Percentiles rank a stretch among this genome's conserved stretches.
Conservation (phyloP, 306 rosid species). For the Fagus sylvatica region DNA sequence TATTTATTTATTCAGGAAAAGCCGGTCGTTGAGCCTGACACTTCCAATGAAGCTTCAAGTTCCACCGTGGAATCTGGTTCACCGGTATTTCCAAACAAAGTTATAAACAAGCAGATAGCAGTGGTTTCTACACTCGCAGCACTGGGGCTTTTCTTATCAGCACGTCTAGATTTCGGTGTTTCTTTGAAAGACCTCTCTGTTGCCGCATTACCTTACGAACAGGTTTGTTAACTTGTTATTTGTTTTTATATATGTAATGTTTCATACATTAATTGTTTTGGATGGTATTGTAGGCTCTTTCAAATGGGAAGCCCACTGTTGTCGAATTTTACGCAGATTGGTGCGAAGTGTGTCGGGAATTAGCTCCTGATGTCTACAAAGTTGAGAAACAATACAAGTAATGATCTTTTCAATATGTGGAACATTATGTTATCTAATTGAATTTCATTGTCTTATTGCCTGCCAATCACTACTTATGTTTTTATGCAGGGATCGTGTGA, state of each 20-base stretch:
- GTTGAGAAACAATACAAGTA: conserved; percentile 95
- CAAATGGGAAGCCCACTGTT: conserved; percentile 93
- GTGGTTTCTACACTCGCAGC: conserved; percentile 72
- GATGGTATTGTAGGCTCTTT: conserved; percentile 66
- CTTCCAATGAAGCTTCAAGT: conserved; percentile 30
- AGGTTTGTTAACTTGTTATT: conserved; percentile 42
- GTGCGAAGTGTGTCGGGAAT: conserved; percentile 97
- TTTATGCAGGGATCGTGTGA: conserved; percentile 58
- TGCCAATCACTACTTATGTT: background rate
- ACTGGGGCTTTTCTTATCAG: conserved; percentile 59
- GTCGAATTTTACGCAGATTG: conserved; percentile 99
- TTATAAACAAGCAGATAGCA: conserved; percentile 59
- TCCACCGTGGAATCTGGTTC: conserved; percentile 34
- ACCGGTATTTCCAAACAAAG: conserved; percentile 66
- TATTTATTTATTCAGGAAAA: conserved; percentile 35
- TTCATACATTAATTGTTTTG: conserved; percentile 13
- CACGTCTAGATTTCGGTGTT: conserved; percentile 87
- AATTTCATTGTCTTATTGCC: background rate
- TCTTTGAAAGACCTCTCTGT: conserved; percentile 87
- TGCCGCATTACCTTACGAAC: conserved; percentile 83
- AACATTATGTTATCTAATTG: background rate
- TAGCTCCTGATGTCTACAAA: conserved; percentile 92
- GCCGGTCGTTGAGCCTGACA: conserved; percentile 38
- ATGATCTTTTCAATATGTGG: conserved; percentile 15
- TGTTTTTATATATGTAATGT: conserved; percentile 1